A percentile compares a stretch with the other conserved stretches of the same genome.
Evolutionary conservation across 257 asterid species (phyloP).

Genomic region (Solanum chiquidenum): DNA sequence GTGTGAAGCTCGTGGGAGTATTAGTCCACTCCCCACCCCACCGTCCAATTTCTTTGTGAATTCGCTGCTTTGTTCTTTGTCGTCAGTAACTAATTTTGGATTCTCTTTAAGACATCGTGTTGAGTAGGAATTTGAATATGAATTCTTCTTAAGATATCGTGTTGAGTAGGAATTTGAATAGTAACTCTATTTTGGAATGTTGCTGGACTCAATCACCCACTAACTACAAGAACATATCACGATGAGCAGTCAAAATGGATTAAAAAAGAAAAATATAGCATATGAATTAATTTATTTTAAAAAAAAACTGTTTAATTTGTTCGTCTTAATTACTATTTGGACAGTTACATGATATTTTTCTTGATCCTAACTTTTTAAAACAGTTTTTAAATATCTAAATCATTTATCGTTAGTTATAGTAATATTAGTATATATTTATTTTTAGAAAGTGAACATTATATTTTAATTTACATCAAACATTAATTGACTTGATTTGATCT

Average conservation of each 20-base stretch:
- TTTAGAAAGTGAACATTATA: background rate
- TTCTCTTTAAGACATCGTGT: background rate
- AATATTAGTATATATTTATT: background rate
- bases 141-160: too few relatives aligned
- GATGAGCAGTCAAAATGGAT: background rate
- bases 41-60: background rate
- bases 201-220: too few relatives aligned
- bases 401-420: background rate
- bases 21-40: too few relatives aligned
- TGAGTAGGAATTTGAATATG: background rate
- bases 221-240: too few relatives aligned
- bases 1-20: background rate
- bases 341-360: background rate
- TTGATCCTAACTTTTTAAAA: too few relatives aligned
- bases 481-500: background rate
- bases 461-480: background rate
- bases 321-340: too few relatives aligned
- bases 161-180: background rate
- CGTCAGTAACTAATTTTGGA: background rate
- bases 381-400: background rate
- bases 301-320: too few relatives aligned
- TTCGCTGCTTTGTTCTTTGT: too few relatives aligned
- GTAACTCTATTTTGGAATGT: background rate
- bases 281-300: background rate
- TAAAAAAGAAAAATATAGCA: background rate